phyloP scores from a whole-genome alignment of 2,329 filamentous ascomycete genomes.

The Exserohilum turcica region DNA sequence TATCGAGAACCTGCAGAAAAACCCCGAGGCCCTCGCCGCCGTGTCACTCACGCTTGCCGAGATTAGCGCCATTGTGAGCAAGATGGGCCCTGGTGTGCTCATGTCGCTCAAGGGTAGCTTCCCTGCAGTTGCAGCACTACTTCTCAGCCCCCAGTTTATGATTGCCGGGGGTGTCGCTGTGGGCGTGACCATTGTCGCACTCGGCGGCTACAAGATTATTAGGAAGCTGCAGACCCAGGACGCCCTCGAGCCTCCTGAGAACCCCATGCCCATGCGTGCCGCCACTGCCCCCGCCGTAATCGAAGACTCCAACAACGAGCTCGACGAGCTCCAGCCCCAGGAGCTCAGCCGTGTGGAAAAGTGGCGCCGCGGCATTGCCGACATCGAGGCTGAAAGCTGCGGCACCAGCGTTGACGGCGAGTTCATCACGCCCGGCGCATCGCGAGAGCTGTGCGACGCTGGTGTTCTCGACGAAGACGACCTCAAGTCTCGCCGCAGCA shows the following conservation, averaged over 20 bases:
- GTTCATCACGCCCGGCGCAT: constrained; percentile 66
- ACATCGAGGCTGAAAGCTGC: constrained; percentile 58
- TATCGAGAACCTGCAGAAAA: constrained; percentile 79
- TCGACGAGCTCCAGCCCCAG: constrained; percentile 63
- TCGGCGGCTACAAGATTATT: constrained; percentile 97
- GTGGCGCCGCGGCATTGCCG: constrained; percentile 68
- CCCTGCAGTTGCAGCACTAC: constrained; percentile 82
- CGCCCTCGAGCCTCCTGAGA: constrained; percentile 32
- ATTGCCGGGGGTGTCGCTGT: constrained; percentile 88
- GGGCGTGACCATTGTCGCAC: constrained; percentile 92
- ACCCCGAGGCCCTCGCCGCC: constrained; percentile 88
- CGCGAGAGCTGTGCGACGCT: constrained; percentile 51
- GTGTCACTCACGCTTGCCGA: constrained; percentile 92
- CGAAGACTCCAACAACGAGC: constrained; percentile 35
- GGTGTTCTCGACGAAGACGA: constrained; percentile 56
- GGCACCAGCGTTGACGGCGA: constrained; percentile 69
- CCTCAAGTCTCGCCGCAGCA: constrained; percentile 48
- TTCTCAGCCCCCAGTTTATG: constrained; percentile 90
- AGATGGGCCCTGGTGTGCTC: constrained; percentile 83
- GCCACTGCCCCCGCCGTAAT: constrained; percentile 11
- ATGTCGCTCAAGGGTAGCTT: constrained; percentile 77
- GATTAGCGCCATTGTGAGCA: constrained; percentile 78
- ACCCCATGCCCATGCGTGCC: constrained; percentile 19
- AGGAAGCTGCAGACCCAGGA: constrained; percentile 71
- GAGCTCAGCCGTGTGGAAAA: constrained; percentile 64